Conservation (phyloP, 2,329 filamentous ascomycete genomes). For the Diplodia sapinea region DNA sequence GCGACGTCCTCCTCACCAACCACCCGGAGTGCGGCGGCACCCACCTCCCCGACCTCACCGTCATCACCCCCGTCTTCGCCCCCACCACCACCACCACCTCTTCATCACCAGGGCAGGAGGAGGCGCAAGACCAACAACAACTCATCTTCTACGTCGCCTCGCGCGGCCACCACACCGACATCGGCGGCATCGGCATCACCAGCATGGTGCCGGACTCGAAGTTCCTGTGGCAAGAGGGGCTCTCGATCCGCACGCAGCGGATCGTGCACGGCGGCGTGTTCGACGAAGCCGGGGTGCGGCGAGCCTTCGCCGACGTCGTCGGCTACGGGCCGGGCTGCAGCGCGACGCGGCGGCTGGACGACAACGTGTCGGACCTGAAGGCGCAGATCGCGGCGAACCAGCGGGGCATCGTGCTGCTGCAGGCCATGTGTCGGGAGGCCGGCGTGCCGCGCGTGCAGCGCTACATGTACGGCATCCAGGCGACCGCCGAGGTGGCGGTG, state of each 20-base stretch:
- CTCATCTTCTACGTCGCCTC: conserved; percentile 41
- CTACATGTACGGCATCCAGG: conserved; percentile 51
- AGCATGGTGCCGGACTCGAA: conserved; percentile 52
- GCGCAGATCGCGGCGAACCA: conserved; percentile 45
- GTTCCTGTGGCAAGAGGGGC: conserved; percentile 56
- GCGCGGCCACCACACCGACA: conserved; percentile 41
- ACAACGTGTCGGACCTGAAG: conserved; percentile 48
- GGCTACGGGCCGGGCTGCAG: conserved; percentile 40
- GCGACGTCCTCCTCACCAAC: conserved; percentile 41
- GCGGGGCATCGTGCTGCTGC: conserved; percentile 46
- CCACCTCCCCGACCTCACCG: conserved; percentile 41
- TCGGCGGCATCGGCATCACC: conserved; percentile 40
- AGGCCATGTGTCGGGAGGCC: conserved; percentile 46
- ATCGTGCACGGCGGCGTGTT: conserved; percentile 45
- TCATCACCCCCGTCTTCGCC: conserved; percentile 40
- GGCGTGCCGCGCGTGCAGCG: conserved; percentile 45
- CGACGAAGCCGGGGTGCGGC: conserved; percentile 43
- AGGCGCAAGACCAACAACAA: conserved; percentile 9
- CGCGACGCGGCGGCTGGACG: conserved; percentile 41
- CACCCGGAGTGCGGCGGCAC: conserved; percentile 41
- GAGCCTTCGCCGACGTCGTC: conserved; percentile 40
- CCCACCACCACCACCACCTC: conserved; percentile 29
- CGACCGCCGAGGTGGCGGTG: conserved; percentile 59
- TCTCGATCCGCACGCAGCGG: conserved; percentile 52
- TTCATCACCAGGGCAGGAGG: too few species aligned